Evolutionary conservation across 805 yeast genomes (phyloP).

Genomic region (Candida parachauliodes): DNA sequence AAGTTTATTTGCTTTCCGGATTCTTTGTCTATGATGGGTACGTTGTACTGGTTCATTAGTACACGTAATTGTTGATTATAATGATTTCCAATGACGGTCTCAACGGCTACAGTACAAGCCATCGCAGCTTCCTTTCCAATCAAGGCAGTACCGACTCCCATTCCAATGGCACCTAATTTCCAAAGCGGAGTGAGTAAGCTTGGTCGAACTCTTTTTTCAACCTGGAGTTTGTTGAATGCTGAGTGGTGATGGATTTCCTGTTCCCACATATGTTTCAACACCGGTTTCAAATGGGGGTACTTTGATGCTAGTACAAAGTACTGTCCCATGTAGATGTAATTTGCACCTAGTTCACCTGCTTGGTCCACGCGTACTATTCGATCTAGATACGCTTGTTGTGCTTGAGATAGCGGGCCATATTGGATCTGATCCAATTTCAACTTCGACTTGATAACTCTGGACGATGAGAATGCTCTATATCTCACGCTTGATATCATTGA

Average conservation of each 20-base stretch:
- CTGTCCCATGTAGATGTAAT: conserved; percentile 90
- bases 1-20: conserved; percentile 26
- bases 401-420: conserved; percentile 40
- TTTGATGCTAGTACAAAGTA: conserved; percentile 67
- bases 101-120: conserved; percentile 99
- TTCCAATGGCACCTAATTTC: conserved; percentile 83
- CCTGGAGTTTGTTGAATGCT: conserved; percentile 78
- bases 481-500: neutral
- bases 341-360: conserved; percentile 97
- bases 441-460: neutral
- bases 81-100: conserved; percentile 95
- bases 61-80: conserved; percentile 86
- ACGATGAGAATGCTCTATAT: neutral
- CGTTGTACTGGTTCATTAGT: conserved; percentile 62
- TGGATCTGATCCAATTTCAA: conserved; percentile 1
- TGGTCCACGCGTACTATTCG: conserved; percentile 88
- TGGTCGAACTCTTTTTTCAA: conserved; percentile 80
- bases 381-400: conserved; percentile 69
- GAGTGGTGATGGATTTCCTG: conserved; percentile 90
- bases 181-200: conserved; percentile 88
- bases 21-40: conserved; percentile 34
- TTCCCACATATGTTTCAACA: conserved; percentile 95
- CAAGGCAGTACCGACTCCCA: conserved; percentile 85
- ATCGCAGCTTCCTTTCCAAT: conserved; percentile 94
- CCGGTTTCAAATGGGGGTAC: conserved; percentile 72